Evolutionary conservation across 2,329 filamentous ascomycete species (phyloP), one percentile per base, ranked within the genome.

Genomic region (Macroventuria anomochaeta): DNA sequence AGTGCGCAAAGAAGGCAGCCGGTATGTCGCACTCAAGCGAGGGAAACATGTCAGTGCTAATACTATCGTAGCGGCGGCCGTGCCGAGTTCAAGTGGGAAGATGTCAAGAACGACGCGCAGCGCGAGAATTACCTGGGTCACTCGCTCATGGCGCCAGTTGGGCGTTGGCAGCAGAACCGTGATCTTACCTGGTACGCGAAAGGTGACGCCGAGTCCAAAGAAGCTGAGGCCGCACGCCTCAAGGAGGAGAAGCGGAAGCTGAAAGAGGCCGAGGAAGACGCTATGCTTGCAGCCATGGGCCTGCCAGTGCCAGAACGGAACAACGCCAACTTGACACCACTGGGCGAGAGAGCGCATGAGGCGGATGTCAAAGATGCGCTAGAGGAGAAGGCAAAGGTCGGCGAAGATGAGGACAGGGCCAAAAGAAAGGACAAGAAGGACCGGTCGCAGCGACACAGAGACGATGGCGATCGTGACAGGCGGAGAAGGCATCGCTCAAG

Each of bases 61-160:
- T 12, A 12, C 4, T 11, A 1, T 1, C 12, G 20, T 57, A 84
- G 95, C 63, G 95, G 95, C 69, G 95, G 95, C 56, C 83, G 82
- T 71, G 89, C 89, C 76, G 92, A 97, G 75, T 99, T 99, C 80
- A 93, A 88, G 77, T 97, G 95, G 95, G 90, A 93, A 62, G 92
- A 97, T 64, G 93, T 99, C 70, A 88, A 93, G 73, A 86, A 82
- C 61, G 96, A 92, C 42, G 79, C 84, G 18, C 93, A 96, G 70
- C 92, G 95, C 75, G 93, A 99, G 76, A 96, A 88, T 73, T 89
- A 88, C 74, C 88, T 97, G 7, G 93, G 93, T 46, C 93, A 97
- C 78, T 95, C 90, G 54, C 78, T 97, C 53, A 96, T 93, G 81
- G 93, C 93, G 0, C 91, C 93, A 0, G 92, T 96, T 3, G 93